These are phyloP conservation scores for Xanthoparmelia taractica DNA, from an alignment of 495 filamentous ascomycete genomes.

Conservation along the genomic window DNA sequence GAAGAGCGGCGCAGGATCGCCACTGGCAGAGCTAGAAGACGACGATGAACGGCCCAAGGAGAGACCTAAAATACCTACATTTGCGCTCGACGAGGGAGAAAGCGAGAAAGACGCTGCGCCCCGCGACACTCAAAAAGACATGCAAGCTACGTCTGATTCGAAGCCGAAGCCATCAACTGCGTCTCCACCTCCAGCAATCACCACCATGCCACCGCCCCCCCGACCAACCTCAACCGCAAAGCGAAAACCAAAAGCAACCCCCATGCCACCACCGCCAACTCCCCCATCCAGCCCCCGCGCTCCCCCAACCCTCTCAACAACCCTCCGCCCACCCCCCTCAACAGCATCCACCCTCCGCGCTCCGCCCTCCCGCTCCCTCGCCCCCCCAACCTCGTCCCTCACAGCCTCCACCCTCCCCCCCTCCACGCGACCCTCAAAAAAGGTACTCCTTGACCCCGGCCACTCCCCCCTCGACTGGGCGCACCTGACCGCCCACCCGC, in stretches of 20 bases:
- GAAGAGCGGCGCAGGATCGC: neutral
- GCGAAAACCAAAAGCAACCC: slow-evolving; percentile 1
- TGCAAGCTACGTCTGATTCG: neutral
- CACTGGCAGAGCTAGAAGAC: neutral
- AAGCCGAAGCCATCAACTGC: neutral
- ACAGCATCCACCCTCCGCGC: slow-evolving; percentile 35
- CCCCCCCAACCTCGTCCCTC: slow-evolving; percentile 32
- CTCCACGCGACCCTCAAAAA: slow-evolving; percentile 37
- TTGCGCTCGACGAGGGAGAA: neutral
- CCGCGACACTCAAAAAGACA: neutral
- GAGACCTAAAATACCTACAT: neutral
- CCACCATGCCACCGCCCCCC: slow-evolving; percentile 1
- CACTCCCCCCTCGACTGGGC: slow-evolving; percentile 97
- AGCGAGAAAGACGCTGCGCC: neutral
- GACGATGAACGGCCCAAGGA: neutral
- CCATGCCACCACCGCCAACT: slow-evolving; percentile 27
- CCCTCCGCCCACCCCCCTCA: slow-evolving; percentile 30
- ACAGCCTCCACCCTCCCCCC: slow-evolving; percentile 31
- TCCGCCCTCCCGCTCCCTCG: slow-evolving; percentile 35
- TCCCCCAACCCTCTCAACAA: slow-evolving; percentile 26
- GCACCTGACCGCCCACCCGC: slow-evolving; percentile 56
- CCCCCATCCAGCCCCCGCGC: slow-evolving; percentile 24
- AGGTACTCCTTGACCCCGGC: slow-evolving; percentile 73
- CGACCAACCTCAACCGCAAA: slow-evolving; percentile 3
- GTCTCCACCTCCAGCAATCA: neutral